Conservation (phyloP, 2,329 filamentous ascomycete genomes). For the Geoglossum cookeanum region DNA sequence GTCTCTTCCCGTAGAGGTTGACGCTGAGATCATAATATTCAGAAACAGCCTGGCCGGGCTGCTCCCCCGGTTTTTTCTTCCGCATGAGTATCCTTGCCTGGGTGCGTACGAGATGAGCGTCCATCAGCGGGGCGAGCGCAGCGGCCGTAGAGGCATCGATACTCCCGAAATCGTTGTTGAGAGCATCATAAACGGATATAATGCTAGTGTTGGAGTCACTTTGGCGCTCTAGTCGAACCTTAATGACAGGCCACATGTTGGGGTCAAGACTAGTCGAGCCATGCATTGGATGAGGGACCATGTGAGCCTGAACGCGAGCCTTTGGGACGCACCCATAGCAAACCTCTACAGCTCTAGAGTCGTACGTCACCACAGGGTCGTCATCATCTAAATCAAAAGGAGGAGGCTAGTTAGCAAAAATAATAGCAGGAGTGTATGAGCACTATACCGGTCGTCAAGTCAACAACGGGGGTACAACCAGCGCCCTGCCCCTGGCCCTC, state of each 20-base stretch:
- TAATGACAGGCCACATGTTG: constrained; percentile 52
- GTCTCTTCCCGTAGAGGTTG: constrained; percentile 61
- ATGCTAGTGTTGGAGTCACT: constrained; percentile 32
- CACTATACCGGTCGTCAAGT: constrained; percentile 23
- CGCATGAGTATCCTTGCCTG: constrained; percentile 52
- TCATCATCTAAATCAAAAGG: constrained; percentile 32
- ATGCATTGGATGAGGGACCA: constrained; percentile 50
- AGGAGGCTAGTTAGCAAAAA: constrained; percentile 15
- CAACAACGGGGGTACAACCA: constrained; percentile 27
- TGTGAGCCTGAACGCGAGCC: constrained; percentile 44
- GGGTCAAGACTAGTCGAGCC: constrained; percentile 36
- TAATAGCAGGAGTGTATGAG: not conserved
- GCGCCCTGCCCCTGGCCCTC: constrained; percentile 25
- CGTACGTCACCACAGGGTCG: constrained; percentile 32
- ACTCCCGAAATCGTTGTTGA: constrained; percentile 52
- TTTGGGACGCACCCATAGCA: constrained; percentile 64
- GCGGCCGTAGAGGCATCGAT: constrained; percentile 48
- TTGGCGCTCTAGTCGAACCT: constrained; percentile 45
- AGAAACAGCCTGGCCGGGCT: constrained; percentile 42
- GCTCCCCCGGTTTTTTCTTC: constrained; percentile 42
- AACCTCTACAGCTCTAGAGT: constrained; percentile 49
- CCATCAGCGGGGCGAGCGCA: constrained; percentile 54
- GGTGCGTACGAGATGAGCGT: constrained; percentile 49
- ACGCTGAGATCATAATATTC: constrained; percentile 45
- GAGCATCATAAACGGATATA: constrained; percentile 58